A percentile compares a stretch with the other conserved stretches of the same genome.
Conservation (phyloP, 2,329 filamentous ascomycete species). For the Tolypocladium tundrense region DNA sequence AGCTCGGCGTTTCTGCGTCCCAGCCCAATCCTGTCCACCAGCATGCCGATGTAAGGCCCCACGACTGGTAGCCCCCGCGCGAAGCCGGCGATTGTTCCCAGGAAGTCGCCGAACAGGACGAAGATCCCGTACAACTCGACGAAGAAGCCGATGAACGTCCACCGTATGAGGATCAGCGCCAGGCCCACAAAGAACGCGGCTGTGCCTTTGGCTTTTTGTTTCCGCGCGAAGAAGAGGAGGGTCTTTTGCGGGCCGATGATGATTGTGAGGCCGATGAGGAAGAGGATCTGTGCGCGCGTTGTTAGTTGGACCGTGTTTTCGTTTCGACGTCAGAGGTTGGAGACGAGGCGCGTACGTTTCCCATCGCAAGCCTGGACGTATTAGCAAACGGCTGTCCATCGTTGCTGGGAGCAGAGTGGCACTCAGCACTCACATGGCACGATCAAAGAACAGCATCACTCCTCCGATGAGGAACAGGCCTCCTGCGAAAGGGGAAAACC, state of each 20-base stretch:
- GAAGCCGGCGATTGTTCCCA: slow-evolving; percentile 84
- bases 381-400: neutral
- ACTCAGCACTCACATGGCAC: slow-evolving; percentile 73
- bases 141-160: slow-evolving; percentile 83
- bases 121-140: slow-evolving; percentile 90
- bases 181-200: slow-evolving; percentile 80
- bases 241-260: slow-evolving; percentile 93
- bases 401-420: neutral
- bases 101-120: slow-evolving; percentile 90
- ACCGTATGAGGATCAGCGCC: slow-evolving; percentile 73
- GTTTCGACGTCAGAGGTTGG: slow-evolving; percentile 5
- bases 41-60: slow-evolving; percentile 72
- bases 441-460: slow-evolving; percentile 94
- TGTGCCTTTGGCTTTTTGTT: slow-evolving; percentile 86
- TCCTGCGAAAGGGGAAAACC: slow-evolving; percentile 40
- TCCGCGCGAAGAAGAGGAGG: slow-evolving; percentile 84
- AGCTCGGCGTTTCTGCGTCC: slow-evolving; percentile 66
- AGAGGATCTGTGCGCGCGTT: slow-evolving; percentile 62
- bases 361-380: slow-evolving; percentile 74
- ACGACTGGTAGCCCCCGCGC: slow-evolving; percentile 75
- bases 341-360: slow-evolving; percentile 55
- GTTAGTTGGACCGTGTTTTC: slow-evolving; percentile 3
- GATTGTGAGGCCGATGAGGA: slow-evolving; percentile 89
- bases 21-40: slow-evolving; percentile 60
- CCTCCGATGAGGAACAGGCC: slow-evolving; percentile 92